Evolutionary conservation across 257 asterid genomes (phyloP), one percentile per base, ranked within the genome.

Genomic region (Rubia yunnanensis): DNA sequence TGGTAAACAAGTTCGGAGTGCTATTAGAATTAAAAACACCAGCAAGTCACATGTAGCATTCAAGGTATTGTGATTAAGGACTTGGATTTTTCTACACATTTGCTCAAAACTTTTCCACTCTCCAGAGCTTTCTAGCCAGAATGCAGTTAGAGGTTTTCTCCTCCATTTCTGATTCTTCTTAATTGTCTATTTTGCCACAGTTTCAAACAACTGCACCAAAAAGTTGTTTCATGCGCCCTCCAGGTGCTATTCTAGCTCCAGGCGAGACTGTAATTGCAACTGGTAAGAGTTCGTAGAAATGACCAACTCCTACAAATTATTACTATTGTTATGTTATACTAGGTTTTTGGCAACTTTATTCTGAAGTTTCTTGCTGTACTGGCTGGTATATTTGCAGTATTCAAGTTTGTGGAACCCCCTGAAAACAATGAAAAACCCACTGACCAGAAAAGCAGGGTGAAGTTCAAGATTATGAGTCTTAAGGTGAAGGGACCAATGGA

Each of bases 191-290:
- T 66, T 54, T 82, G 63, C 69, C 65, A 44, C 63, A 88, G 96
- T 94, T 94, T 78, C 99, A 90, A 94, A 94, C 97, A 60, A 90
- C 96, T 69, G 90, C 87, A 63, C 99, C 99, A 30, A 94, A 90
- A 74, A 90, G 97, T 70, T 94, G 97, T 83, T 94, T 87, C 81
- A 88, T 94, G 97, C 96, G 95, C 62, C 96, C 99, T 75, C 97
- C 97, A 53, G 96, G 96, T 8, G 94, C 94, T 72, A 80, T 94
- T 74, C 95, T 88, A 75, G 75, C 96, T 73, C 97, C 99, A 38
- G 96, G 99, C 69, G 92, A 92, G 84, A 87, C 83, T 72, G 73
- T 89, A 60, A 83, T 89, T 73, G 97, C 99, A 71, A 84, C 97
- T 11, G 97, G 97, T 94, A 81, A 81, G 64, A 64, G 71, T 66